A percentile compares a stretch with the other conserved stretches of the same genome.
phyloP scores from a whole-genome alignment of 768 basidiomycete species.

The Xerocomus brunneocitrinus region DNA sequence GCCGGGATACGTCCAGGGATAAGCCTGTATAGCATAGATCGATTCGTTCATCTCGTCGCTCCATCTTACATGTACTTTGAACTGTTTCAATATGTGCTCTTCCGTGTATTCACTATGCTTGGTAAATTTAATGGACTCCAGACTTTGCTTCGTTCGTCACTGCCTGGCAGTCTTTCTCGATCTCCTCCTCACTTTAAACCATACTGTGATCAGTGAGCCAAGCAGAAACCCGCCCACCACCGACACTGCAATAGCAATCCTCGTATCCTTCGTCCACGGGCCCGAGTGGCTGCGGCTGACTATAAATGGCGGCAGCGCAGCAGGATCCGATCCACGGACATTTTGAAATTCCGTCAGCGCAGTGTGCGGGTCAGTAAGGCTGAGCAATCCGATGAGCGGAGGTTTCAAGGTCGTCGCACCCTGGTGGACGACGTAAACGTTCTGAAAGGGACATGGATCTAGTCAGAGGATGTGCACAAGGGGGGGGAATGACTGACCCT shows the following conservation, averaged over 20 bases:
- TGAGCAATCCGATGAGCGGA: constrained; percentile 44
- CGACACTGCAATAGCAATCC: constrained; percentile 21
- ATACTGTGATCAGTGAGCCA: constrained; percentile 28
- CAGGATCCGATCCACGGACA: constrained; percentile 40
- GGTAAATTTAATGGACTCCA: background rate
- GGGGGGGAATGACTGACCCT: constrained; percentile 33
- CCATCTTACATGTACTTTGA: background rate
- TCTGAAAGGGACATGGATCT: constrained; percentile 31
- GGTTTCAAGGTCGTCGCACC: constrained; percentile 35
- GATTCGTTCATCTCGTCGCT: background rate
- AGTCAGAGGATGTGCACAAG: background rate
- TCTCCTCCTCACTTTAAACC: constrained; percentile 7
- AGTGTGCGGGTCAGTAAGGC: constrained; percentile 36
- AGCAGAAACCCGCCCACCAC: constrained; percentile 35
- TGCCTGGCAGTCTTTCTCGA: background rate
- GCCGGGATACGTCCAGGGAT: constrained; percentile 25
- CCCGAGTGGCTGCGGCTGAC: constrained; percentile 1
- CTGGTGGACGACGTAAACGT: constrained; percentile 51
- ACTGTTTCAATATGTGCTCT: background rate
- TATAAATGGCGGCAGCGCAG: constrained; percentile 22
- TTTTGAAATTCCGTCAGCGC: constrained; percentile 38
- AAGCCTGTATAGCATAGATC: background rate
- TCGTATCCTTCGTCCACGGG: constrained; percentile 16
- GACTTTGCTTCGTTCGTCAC: background rate
- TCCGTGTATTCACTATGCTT: background rate